Evolutionary conservation across 768 basidiomycete species (phyloP).

Genomic region (Suillus hirtellus): DNA sequence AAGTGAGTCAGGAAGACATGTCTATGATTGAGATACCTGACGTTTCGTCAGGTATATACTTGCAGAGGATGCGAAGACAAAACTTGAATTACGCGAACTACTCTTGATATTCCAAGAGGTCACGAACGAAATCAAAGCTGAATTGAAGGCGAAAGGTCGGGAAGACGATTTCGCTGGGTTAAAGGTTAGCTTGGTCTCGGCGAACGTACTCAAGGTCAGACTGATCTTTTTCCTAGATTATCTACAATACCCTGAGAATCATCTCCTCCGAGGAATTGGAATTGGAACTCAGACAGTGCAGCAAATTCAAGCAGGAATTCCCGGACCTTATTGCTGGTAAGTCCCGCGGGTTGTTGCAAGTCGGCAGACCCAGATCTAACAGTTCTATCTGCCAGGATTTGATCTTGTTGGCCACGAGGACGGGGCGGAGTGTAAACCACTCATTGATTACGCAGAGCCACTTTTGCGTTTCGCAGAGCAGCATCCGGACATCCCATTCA

Average conservation of each 20-base stretch:
- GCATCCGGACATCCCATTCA: slow-evolving; percentile 42
- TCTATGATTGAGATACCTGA: background rate
- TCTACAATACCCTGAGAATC: slow-evolving; percentile 42
- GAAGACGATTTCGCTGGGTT: slow-evolving; percentile 44
- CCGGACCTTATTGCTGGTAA: slow-evolving; percentile 46
- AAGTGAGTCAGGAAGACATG: slow-evolving; percentile 28
- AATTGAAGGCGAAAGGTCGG: slow-evolving; percentile 36
- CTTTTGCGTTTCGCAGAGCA: slow-evolving; percentile 39
- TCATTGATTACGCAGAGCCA: slow-evolving; percentile 39
- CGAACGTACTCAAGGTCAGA: background rate
- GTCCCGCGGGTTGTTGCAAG: background rate
- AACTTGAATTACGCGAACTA: slow-evolving; percentile 39
- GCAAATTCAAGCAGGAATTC: slow-evolving; percentile 45
- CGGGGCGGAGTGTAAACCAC: slow-evolving; percentile 28
- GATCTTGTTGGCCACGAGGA: slow-evolving; percentile 53
- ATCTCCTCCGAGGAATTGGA: slow-evolving; percentile 40
- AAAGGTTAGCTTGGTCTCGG: slow-evolving; percentile 28
- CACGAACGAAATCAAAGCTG: slow-evolving; percentile 36
- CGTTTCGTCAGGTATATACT: slow-evolving; percentile 38
- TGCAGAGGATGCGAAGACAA: slow-evolving; percentile 37
- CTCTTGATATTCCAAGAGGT: slow-evolving; percentile 35
- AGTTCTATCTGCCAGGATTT: slow-evolving; percentile 34
- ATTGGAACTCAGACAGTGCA: slow-evolving; percentile 43
- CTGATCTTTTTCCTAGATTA: slow-evolving; percentile 32
- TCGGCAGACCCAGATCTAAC: background rate